Evolutionary conservation across 108 stramenopile species (phyloP).

Genomic region (Cyclotella baltica): DNA sequence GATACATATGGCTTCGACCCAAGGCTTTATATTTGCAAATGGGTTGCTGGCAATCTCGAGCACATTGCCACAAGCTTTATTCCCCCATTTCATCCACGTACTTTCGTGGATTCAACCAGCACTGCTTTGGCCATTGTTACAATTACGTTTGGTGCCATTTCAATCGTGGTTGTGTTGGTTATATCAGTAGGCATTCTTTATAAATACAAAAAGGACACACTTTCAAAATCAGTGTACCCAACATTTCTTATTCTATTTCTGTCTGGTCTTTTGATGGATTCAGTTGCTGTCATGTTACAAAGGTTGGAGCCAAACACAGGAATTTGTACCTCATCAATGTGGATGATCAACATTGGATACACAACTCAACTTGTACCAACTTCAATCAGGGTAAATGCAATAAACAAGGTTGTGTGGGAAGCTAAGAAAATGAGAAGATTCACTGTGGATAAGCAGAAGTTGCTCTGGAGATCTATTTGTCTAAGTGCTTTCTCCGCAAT

Average conservation of each 20-base stretch:
- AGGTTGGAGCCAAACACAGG: conserved; percentile 3
- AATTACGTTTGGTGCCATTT: conserved; percentile 3
- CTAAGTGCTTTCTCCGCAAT: conserved; percentile 17
- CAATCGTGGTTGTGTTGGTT: conserved; percentile 12
- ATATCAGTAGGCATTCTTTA: background rate
- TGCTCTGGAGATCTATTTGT: conserved; percentile 28
- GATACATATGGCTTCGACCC: conserved; percentile 19
- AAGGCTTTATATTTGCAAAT: conserved; percentile 18
- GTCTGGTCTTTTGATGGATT: conserved; percentile 39
- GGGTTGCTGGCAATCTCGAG: background rate
- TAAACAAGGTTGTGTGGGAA: background rate
- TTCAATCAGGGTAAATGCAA: conserved; percentile 36
- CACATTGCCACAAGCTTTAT: conserved; percentile 20
- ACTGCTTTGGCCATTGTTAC: background rate
- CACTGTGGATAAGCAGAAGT: conserved; percentile 13
- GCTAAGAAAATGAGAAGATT: conserved; percentile 40
- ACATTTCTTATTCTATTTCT: conserved; percentile 36
- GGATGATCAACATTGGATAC: conserved; percentile 54
- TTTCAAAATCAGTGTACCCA: conserved; percentile 30
- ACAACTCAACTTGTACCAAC: conserved; percentile 51
- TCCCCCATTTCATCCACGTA: background rate
- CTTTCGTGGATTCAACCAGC: background rate
- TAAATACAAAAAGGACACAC: background rate
- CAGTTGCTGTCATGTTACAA: conserved; percentile 26
- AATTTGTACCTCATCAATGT: conserved; percentile 33